Evolutionary conservation across 2,329 filamentous ascomycete genomes (phyloP), one percentile per base, ranked within the genome.

Genomic region (Exophiala spinifera): DNA sequence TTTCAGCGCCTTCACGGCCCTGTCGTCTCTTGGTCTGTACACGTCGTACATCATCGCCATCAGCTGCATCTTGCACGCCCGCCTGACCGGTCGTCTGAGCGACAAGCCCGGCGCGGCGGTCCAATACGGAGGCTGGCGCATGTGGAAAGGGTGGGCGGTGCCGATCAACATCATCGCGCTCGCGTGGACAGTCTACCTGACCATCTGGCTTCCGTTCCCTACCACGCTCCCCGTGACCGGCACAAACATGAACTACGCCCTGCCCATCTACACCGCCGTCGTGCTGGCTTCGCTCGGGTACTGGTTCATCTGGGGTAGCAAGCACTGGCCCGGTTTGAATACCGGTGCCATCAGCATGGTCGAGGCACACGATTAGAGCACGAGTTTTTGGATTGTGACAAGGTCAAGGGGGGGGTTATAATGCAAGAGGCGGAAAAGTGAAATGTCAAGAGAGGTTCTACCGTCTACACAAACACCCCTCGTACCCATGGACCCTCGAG

Each of bases 21-120:
- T 76, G 19, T 69, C 68, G 15, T 70, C 69, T 23, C 63, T 71
- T 33, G 65, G 67, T 4, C 62, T 74, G n/a, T 70, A 70, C 53
- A 60, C 68, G 3, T 74, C 70, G 11, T 74, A 74, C 57, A 63
- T 72, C 17, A 70, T 74, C 28, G 69, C 71, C 6, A 70, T 74
- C 44, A 47, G 44, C n/a, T 60, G 57, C 57, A 56, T 62, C 39
- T 45, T 60, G 37, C 51, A 62, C 46, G 60, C 60, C 2, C 60
- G 60, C 20, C 49, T 57, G 49, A 45, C 64, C 8, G 68, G 66
- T 3, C 68, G 69, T 0, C 60, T 74, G n/a, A 57, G 63, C 36
- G 53, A 52, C 25, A 40, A 51, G 4, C 45, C 15, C 11, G 31
- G 11, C n/a, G 59, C 57, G 0, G 53, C 50, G 1, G 57, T 65